phyloP scores from a whole-genome alignment of 208 protist genomes.

The Trypanosoma avium region DNA sequence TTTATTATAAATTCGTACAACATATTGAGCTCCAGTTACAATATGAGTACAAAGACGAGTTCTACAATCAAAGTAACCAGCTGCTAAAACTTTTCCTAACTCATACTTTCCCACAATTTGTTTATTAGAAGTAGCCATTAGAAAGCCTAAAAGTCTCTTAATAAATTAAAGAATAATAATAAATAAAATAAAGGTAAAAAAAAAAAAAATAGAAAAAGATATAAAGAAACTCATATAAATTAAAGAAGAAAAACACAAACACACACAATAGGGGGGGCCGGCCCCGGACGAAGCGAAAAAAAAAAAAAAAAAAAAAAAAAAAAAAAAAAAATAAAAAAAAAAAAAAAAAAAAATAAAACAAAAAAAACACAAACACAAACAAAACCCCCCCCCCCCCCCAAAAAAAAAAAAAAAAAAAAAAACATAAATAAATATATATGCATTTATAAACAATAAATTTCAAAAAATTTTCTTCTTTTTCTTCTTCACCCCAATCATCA shows the following conservation, averaged over 20 bases:
- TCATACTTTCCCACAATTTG: constrained; percentile 88
- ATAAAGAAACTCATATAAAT: not conserved
- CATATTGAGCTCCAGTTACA: constrained; percentile 74
- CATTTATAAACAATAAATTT: no score
- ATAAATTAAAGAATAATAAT: not conserved
- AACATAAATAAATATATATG: no score
- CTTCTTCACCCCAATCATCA: not conserved
- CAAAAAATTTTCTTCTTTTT: not conserved
- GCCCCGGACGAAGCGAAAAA: no score
- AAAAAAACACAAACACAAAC: no score
- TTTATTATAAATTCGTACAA: constrained; percentile 85
- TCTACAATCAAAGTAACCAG: constrained; percentile 84
- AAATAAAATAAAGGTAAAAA: constrained; percentile 15
- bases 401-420: no score
- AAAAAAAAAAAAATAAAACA: constrained; percentile 3
- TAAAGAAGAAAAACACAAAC: not conserved
- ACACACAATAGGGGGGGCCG: no score
- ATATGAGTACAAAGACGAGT: constrained; percentile 81
- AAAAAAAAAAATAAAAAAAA: not conserved
- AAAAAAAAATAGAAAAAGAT: constrained; percentile 12
- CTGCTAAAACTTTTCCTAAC: constrained; percentile 67
- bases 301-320: no score
- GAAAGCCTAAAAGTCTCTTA: constrained; percentile 9
- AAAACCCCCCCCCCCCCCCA: no score
- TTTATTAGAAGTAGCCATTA: constrained; percentile 19